Evolutionary conservation across 2,329 filamentous ascomycete species (phyloP), one percentile per base, ranked within the genome.

Genomic region (Taxawa tesnikishii): DNA sequence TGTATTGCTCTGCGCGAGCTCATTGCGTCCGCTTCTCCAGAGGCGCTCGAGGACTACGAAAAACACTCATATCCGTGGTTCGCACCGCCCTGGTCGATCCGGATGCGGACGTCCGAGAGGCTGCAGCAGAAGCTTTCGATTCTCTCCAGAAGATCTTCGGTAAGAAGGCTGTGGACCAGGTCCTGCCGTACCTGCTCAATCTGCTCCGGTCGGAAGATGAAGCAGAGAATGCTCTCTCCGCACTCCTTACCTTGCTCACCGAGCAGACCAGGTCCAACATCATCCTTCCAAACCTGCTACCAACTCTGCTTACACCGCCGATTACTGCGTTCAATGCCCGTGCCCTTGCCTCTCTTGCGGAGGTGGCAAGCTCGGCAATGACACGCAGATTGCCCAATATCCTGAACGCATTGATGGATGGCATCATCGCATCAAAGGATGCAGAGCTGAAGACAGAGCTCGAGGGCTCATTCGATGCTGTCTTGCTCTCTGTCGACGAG

Each of bases 71-170:
- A 43, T 85, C 85, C 11, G 88, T 96, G 35, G 84, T 98, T 29
- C 80, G 90, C 32, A 85, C 84, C 28, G 90, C 88, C 15, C 70
- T 98, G 33, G 92, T 87, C 29, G 92, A 98, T 56, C 76, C 77
- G 8, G 81, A 94, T 50, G 74, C 75, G 39, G 83, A 94, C 37
- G 92, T 98, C 29, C 73, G 90, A 53, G 90, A 98, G 56, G 84
- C 90, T 36, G 90, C 92, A 15, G 90, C 92, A 14, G 90, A 98
- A 58, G 90, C 90, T 2, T 98, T 98, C 50, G 90, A 98, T 56
- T 83, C 87, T 19, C 60, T 98, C 37, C 90, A 98, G 57, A 82
- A 88, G 49, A 83, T 93, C 31, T 67, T 96, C 40, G 90, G 90
- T 63, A 96, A 94, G 68, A 81, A 75, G 48, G 87, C 85, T 33